Evolutionary conservation across 768 basidiomycete genomes (phyloP).

Genomic region (Roridomyces roridus): DNA sequence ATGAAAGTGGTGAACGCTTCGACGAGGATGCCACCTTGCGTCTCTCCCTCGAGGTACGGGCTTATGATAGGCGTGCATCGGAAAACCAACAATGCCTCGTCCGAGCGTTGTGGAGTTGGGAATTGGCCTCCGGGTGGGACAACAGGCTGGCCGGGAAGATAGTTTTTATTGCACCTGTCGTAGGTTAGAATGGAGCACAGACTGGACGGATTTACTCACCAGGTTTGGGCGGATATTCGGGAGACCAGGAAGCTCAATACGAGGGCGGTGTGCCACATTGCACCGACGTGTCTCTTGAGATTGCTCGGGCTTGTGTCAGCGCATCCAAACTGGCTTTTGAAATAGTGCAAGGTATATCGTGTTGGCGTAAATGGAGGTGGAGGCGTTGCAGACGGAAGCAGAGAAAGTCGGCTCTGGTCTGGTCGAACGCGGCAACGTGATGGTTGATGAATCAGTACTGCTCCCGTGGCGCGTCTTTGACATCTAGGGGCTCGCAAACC

Average conservation of each 20-base stretch:
- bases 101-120: conserved; percentile 38
- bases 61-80: conserved; percentile 53
- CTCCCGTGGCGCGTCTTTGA: no score
- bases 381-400: no score
- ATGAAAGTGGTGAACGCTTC: conserved; percentile 17
- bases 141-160: conserved; percentile 44
- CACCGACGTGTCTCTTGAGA: no score
- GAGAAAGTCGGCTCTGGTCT: no score
- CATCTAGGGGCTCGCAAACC: no score
- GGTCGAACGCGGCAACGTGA: no score
- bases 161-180: conserved; percentile 59
- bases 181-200: not conserved
- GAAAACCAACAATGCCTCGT: conserved; percentile 47
- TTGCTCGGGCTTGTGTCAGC: no score
- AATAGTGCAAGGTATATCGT: no score
- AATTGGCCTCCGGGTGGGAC: conserved; percentile 55
- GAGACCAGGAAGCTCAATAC: not conserved
- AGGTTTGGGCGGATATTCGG: conserved; percentile 7
- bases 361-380: no score
- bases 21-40: conserved; percentile 16
- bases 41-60: conserved; percentile 53
- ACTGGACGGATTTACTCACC: conserved; percentile 7
- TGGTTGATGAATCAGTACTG: no score
- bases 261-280: no score
- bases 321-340: no score